A percentile compares a stretch with the other conserved stretches of the same genome.
Conservation (phyloP, 1,284 basidiomycete species). For the Schizophyllum amplum region DNA sequence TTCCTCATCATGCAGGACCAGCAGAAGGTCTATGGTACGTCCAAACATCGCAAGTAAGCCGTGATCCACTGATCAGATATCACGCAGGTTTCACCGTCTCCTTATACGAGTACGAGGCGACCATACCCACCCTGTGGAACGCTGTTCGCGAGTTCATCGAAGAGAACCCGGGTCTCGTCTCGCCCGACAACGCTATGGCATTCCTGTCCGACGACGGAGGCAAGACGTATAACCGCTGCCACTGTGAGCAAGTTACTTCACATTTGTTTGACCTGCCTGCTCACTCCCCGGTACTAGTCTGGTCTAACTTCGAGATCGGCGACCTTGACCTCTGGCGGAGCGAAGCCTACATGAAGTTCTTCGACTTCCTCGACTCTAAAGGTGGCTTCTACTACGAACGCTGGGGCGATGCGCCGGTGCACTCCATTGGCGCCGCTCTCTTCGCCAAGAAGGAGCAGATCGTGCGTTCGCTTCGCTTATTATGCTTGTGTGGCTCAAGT, state of each 20-base stretch:
- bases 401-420: constrained; percentile 91
- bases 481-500: too few species aligned
- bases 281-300: constrained; percentile 53
- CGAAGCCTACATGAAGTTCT: constrained; percentile 80
- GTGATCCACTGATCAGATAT: background rate
- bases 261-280: too few species aligned
- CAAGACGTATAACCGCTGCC: constrained; percentile 77
- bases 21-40: constrained; percentile 71
- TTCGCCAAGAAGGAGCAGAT: constrained; percentile 9
- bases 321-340: constrained; percentile 78
- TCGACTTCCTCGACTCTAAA: constrained; percentile 73
- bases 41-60: background rate
- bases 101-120: constrained; percentile 78
- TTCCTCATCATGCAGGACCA: constrained; percentile 87
- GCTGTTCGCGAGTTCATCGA: constrained; percentile 71
- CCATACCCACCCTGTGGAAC: constrained; percentile 83
- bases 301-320: constrained; percentile 90
- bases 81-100: constrained; percentile 72
- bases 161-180: constrained; percentile 59
- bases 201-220: constrained; percentile 83
- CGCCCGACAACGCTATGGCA: constrained; percentile 67
- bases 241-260: too few species aligned
- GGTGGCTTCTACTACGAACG: constrained; percentile 95
- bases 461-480: too few species aligned
- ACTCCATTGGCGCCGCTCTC: constrained; percentile 33